Evolutionary conservation across 805 yeast genomes (phyloP).

Genomic region (Kuraishia floccosa): DNA sequence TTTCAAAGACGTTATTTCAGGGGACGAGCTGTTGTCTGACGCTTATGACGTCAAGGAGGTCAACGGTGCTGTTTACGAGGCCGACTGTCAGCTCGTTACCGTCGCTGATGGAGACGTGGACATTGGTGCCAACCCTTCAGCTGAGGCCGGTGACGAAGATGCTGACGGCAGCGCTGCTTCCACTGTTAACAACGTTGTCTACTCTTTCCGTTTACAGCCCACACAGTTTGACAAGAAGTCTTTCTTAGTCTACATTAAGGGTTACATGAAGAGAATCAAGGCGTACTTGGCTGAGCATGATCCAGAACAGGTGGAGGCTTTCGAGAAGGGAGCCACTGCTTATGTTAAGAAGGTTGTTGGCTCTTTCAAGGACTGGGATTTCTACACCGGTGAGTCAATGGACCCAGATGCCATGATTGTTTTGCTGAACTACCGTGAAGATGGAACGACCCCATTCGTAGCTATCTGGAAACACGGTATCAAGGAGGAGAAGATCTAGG

Average conservation of each 20-base stretch:
- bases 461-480: conserved; percentile 99
- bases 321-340: conserved; percentile 95
- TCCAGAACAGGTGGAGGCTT: conserved; percentile 80
- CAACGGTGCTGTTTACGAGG: conserved; percentile 90
- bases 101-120: conserved; percentile 86
- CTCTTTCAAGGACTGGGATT: conserved; percentile 98
- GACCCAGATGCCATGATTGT: conserved; percentile 99
- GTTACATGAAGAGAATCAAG: conserved; percentile 97
- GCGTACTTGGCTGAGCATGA: conserved; percentile 76
- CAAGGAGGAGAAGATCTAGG: conserved; percentile 79
- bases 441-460: conserved; percentile 95
- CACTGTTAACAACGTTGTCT: conserved; percentile 95
- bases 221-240: conserved; percentile 98
- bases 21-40: conserved; percentile 94
- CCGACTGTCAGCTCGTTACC: conserved; percentile 87
- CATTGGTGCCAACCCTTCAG: conserved; percentile 99
- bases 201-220: conserved; percentile 96
- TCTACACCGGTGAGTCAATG: conserved; percentile 99
- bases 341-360: conserved; percentile 94
- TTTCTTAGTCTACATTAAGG: conserved; percentile 92
- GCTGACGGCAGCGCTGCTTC: conserved; percentile 85
- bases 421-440: conserved; percentile 99
- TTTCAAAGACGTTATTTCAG: conserved; percentile 74
- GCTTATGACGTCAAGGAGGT: conserved; percentile 88
- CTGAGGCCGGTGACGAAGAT: conserved; percentile 78